Base-by-base conservation (phyloP, 73 alveolate genomes). In the Stentor roeselii region DNA sequence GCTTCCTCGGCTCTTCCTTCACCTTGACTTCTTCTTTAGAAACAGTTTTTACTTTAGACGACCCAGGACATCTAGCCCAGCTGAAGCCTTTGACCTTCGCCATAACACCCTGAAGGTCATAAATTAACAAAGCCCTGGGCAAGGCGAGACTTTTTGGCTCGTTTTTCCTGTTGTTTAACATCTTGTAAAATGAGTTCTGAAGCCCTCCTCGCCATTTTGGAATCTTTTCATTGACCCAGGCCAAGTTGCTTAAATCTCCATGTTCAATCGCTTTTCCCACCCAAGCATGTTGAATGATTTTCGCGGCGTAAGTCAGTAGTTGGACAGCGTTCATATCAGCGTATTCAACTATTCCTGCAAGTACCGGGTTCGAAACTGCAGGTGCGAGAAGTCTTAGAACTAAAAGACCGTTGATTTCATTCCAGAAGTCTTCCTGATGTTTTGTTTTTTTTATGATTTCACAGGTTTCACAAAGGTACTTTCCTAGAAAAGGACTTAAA, bases 271-370 rank as follows among this genome's bases (percentile, higher is more conserved):
- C 41, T 67, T 67, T 67, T 15, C 80, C 80, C 3, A 67, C 80
- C 80, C 80, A 67, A 40, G 41, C n/a, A 32, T 67, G 80, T 32
- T 67, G 80, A 11, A 67, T 67, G 41, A 67, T 67, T 67, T 67
- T 67, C 34, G 80, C 80, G n/a, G 80, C 34, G 34, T 67, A 67
- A 0, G 80, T 67, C 0, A 67, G 41, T 67, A 67, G 41, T 32
- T 67, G 80, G 21, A 67, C 80, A 0, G 80, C 80, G 34, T 67
- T 67, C 37, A 67, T 21, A 67, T 67, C 80, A 30, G 80, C 80
- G 2, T 30, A 67, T 2, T 67, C 80, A 1, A 67, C 80, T 27
- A 67, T 67, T 67, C 80, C 80, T 21, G 80, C 80, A 15, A 67
- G n/a, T 27, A 67, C 80, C 2, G 80, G 80, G 80, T 67, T 67